phyloP scores from a whole-genome alignment of 1,139 yeast genomes.

The Diutina pseudorugosa region DNA sequence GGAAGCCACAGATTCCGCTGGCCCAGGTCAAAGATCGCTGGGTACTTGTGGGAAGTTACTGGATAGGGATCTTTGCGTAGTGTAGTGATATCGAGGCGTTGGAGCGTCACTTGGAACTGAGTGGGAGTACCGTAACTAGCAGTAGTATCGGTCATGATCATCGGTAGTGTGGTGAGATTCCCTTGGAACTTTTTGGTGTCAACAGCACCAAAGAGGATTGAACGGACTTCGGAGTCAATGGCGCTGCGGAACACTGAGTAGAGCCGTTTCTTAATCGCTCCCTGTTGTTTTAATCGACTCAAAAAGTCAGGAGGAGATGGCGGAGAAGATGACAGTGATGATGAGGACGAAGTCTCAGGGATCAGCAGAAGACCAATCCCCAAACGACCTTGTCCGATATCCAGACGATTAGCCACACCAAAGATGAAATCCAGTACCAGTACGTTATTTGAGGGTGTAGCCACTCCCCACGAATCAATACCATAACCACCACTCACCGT shows the following conservation, averaged over 20 bases:
- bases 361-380: background rate
- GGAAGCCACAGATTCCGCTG: background rate
- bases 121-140: background rate
- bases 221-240: background rate
- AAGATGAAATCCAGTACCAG: background rate
- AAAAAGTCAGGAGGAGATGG: background rate
- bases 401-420: background rate
- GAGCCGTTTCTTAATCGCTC: background rate
- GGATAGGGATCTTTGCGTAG: background rate
- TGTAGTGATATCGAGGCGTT: background rate
- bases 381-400: background rate
- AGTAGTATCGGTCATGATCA: constrained; percentile 1
- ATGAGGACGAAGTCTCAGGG: background rate
- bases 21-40: background rate
- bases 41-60: background rate
- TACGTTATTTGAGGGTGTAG: background rate
- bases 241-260: background rate
- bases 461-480: background rate
- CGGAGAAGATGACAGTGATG: too few relatives aligned
- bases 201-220: background rate
- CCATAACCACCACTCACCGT: background rate
- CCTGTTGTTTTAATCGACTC: background rate
- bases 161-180: background rate
- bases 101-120: background rate
- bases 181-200: constrained; percentile 3